Base-by-base conservation (phyloP, 768 basidiomycete species). In the Candolleomyces efflorescens region DNA sequence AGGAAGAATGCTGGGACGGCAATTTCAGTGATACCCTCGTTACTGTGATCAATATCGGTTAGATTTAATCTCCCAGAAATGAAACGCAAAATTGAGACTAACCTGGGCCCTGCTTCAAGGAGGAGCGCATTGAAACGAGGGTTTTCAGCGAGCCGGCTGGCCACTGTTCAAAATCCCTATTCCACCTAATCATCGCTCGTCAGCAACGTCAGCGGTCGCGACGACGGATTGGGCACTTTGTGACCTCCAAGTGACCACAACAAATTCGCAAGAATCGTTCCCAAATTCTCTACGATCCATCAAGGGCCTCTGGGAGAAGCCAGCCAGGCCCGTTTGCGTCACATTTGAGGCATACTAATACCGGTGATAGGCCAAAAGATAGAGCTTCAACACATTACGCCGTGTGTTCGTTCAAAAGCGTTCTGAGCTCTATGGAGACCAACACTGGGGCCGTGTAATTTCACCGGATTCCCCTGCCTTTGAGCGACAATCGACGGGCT, bases 91-190 rank as follows among this genome's bases (percentile, higher is more conserved):
- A 11, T 7, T 32, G 41, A 43, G 18, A 56, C 60, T 53, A 17
- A 67, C 67, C 59, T 58, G 36, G 58, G 46, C 17, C 61, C 61
- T 6, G 58, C 61, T 59, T 62, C 61, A 22, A 62, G 45, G 24
- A 59, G 58, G 22, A 62, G 48, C 17, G 56, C 46, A 20, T 59
- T 47, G 54, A 53, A 55, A 2, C 24, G 15, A 23, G 41, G 20
- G 20, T 56, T 38, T 27, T 58, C 61, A 9, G 61, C 59, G 17
- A 62, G 48, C 9, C 61, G 39, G 26, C 27, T 56, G 22, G 61
- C 57, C 15, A 62, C 54, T 1, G 55, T 55, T n/a, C 18, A 54
- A 53, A 15, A 58, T 58, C 5, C 58, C 58, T 12, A 56, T 50
- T 13, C 61, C 61, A 26, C 36, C 54, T 55, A 32, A 32, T 32